Evolutionary conservation across 2,329 filamentous ascomycete species (phyloP), one percentile per base, ranked within the genome.

Genomic region (Pseudocercospora pini-densiflorae): DNA sequence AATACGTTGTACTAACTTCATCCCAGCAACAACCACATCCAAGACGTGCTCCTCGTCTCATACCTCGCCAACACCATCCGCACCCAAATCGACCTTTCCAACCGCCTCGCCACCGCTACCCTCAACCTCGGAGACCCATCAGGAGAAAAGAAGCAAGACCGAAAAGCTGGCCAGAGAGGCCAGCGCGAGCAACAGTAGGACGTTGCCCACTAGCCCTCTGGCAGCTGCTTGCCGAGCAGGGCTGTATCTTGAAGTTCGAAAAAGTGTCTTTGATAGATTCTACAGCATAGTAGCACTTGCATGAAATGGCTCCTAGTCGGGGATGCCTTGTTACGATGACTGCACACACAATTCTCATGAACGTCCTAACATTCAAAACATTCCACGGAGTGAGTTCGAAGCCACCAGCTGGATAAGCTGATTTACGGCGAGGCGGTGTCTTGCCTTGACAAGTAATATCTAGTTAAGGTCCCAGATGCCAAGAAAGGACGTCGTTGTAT

Each of bases 31-130:
- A 97, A 97, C 86, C 95, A 99, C 84, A 93, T 99, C 81, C 95
- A 99, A 85, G 95, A 99, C 80, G 94, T 99, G 68, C 89, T 99
- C 72, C 94, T 98, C 81, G 94, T 99, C 75, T 97, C 93, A 73
- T 99, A 99, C 85, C 88, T 99, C 71, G 93, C 95, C 80, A 99
- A 98, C 87, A 97, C 93, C 72, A 97, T 98, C 83, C 93, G 94
- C 81, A 98, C 94, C 74, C 95, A 99, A 85, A 97, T 99, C 84
- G 95, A 98, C 78, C 89, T 99, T 66, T 97, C 94, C 71, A 97
- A 98, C 87, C 89, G 94, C 71, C 85, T 99, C 77, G 94, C 94
- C 62, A 95, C 83, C 9, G 83, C 83, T 8, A 81, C 83, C 2
- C 79, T 85, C 54, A 85, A 82, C 33, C 79, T 84, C 71, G 83